Percentiles rank a stretch among this genome's conserved stretches.
These are phyloP conservation scores for Arthrobotrys entomopaga DNA, from an alignment of 2,329 filamentous ascomycete genomes.

Conservation along the genomic window DNA sequence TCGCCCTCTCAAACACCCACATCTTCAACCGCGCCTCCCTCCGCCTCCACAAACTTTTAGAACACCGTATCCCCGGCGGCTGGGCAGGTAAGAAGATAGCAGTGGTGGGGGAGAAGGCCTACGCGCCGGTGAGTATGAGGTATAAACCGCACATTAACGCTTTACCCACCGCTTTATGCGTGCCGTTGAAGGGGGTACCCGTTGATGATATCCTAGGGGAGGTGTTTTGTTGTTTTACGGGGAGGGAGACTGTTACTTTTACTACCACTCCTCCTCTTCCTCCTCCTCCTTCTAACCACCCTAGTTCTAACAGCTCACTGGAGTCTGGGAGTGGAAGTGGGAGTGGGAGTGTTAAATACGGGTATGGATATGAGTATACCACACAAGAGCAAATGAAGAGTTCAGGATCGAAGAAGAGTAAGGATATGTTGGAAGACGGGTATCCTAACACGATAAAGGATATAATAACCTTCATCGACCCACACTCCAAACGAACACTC, in stretches of 20 bases:
- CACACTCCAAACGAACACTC: neutral
- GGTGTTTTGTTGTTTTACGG: neutral
- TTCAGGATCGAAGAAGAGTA: too few species aligned
- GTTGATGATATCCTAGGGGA: neutral
- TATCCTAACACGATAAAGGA: neutral
- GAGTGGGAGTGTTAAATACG: too few species aligned
- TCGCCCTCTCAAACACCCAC: constrained; percentile 16
- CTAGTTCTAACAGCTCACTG: too few species aligned
- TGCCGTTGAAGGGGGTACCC: constrained; percentile 2
- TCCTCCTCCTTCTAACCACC: too few species aligned
- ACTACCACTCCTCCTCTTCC: neutral
- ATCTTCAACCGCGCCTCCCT: constrained; percentile 9
- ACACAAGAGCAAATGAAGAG: too few species aligned
- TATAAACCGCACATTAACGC: constrained; percentile 32
- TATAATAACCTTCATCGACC: neutral
- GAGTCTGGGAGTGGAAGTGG: too few species aligned
- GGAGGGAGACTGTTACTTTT: neutral
- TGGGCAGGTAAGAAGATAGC: constrained; percentile 36
- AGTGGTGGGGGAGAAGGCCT: constrained; percentile 12
- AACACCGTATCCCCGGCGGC: constrained; percentile 24
- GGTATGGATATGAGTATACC: too few species aligned
- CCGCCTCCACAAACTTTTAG: constrained; percentile 17
- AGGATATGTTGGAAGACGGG: neutral
- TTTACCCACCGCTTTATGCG: neutral
- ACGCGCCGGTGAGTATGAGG: constrained; percentile 7